A percentile compares a stretch with the other conserved stretches of the same genome.
Conservation (phyloP, 78 protist species). For the Dictyostelium brefeldianum region DNA sequence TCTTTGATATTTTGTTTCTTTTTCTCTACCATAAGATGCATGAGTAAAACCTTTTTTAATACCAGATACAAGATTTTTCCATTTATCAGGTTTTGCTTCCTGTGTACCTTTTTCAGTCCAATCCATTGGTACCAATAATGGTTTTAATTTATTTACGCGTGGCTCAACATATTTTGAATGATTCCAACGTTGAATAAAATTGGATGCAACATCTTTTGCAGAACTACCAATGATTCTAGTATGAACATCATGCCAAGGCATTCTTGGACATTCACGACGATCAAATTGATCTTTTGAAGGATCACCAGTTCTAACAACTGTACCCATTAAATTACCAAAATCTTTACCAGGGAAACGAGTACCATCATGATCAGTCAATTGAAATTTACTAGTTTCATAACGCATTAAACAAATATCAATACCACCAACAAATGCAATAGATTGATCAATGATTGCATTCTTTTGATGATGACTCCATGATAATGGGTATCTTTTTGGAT, state of each 20-base stretch:
- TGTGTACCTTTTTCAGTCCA: background rate
- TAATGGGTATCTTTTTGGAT: constrained; percentile 57
- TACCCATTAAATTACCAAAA: constrained; percentile 35
- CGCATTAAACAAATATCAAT: constrained; percentile 89
- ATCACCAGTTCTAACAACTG: constrained; percentile 14
- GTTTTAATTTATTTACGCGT: constrained; percentile 29
- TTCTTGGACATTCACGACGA: constrained; percentile 74
- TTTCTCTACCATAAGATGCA: constrained; percentile 27
- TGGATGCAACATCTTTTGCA: constrained; percentile 90
- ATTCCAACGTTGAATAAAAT: constrained; percentile 93
- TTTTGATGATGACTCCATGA: constrained; percentile 93
- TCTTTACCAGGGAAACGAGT: constrained; percentile 63
- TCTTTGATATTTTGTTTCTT: background rate
- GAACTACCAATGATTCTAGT: constrained; percentile 77
- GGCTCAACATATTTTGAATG: constrained; percentile 25
- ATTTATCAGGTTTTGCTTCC: background rate
- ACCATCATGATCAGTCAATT: constrained; percentile 5
- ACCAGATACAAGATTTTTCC: background rate
- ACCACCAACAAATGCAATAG: constrained; percentile 91
- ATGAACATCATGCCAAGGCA: constrained; percentile 97
- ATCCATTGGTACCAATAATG: constrained; percentile 33
- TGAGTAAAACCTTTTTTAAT: constrained; percentile 17
- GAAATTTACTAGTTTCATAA: constrained; percentile 78
- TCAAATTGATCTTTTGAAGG: constrained; percentile 55
- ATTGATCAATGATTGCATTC: constrained; percentile 82